Evolutionary conservation across 768 basidiomycete species (phyloP).

Genomic region (Dendrothele bispora): DNA sequence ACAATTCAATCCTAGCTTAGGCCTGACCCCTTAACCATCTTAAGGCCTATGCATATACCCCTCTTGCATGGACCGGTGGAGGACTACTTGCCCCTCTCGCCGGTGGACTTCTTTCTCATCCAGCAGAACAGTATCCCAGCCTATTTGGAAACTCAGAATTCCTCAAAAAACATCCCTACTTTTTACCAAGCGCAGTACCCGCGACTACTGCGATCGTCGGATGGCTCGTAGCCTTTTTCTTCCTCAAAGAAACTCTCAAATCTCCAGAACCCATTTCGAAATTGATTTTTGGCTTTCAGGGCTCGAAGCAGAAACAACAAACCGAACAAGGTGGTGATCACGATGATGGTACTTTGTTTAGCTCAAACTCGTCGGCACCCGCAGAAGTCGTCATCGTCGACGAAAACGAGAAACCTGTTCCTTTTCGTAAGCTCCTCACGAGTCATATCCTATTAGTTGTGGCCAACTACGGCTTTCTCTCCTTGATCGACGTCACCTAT

Average conservation of each 20-base stretch:
- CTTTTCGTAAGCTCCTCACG: constrained; percentile 42
- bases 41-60: constrained; percentile 47
- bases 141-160: constrained; percentile 46
- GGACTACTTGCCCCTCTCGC: constrained; percentile 38
- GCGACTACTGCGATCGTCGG: constrained; percentile 47
- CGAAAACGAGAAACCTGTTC: constrained; percentile 26
- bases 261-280: constrained; percentile 5
- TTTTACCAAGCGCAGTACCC: constrained; percentile 53
- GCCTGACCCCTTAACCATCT: background rate
- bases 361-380: background rate
- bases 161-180: constrained; percentile 53
- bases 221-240: constrained; percentile 41
- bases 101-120: constrained; percentile 53
- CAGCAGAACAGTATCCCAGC: constrained; percentile 47
- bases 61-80: constrained; percentile 24
- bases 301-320: background rate
- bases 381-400: constrained; percentile 2
- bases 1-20: background rate
- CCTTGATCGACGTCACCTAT: constrained; percentile 55
- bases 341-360: background rate
- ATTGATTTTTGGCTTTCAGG: background rate
- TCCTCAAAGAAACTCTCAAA: constrained; percentile 39
- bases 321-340: background rate
- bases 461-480: constrained; percentile 67
- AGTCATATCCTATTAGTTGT: constrained; percentile 64